Conservation (phyloP, 1,139 yeast species). For the Zygosaccharomyces sapae region DNA sequence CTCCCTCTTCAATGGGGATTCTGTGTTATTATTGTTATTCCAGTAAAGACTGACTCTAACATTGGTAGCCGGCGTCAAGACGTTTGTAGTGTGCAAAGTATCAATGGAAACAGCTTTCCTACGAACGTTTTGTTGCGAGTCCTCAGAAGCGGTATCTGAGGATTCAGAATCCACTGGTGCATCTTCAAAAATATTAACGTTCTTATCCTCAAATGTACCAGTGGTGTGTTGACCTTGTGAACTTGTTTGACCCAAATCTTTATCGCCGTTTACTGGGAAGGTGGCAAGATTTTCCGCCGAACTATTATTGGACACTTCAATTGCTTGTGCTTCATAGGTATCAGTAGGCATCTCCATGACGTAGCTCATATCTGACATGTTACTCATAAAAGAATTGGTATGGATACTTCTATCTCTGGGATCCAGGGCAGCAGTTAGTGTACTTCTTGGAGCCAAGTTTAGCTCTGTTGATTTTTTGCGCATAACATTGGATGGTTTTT, state of each 20-base stretch:
- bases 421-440: conserved; percentile 16
- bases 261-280: conserved; percentile 10
- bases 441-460: conserved; percentile 15
- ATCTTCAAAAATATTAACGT: conserved; percentile 33
- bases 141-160: conserved; percentile 22
- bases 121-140: conserved; percentile 25
- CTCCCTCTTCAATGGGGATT: conserved; percentile 26
- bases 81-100: conserved; percentile 31
- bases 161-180: conserved; percentile 28
- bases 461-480: conserved; percentile 20
- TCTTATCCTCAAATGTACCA: conserved; percentile 13
- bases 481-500: conserved; percentile 7
- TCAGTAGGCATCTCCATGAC: conserved; percentile 31
- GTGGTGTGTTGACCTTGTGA: conserved; percentile 9
- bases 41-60: conserved; percentile 34
- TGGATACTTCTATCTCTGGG: conserved; percentile 8
- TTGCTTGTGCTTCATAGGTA: conserved; percentile 31
- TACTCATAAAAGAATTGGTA: conserved; percentile 10
- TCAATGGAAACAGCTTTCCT: conserved; percentile 36
- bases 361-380: conserved; percentile 29
- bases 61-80: conserved; percentile 31
- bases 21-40: conserved; percentile 21
- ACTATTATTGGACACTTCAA: conserved; percentile 18
- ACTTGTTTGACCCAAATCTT: conserved; percentile 7
- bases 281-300: conserved; percentile 13